phyloP scores from a whole-genome alignment of 73 alveolate species.

The Paramecium pentaurelia region DNA sequence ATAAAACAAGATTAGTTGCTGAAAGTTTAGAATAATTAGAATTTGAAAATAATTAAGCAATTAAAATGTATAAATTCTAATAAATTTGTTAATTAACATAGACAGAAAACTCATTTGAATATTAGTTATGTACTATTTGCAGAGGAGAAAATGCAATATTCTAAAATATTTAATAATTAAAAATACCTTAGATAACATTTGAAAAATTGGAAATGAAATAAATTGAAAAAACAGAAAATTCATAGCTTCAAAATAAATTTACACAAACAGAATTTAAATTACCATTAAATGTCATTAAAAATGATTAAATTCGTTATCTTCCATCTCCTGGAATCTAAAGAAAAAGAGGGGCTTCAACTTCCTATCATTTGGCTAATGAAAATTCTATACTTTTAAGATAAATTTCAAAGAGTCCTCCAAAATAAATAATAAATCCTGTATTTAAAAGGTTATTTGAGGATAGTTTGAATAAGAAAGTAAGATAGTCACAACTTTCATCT shows the following conservation, averaged over 20 bases:
- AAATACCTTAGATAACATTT: neutral
- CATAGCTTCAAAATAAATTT: neutral
- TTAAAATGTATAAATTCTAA: neutral
- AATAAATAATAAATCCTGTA: neutral
- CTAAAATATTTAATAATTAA: neutral
- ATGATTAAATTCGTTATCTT: neutral
- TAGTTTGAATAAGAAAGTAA: neutral
- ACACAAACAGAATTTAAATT: neutral
- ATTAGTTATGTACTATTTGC: neutral
- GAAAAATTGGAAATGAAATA: neutral
- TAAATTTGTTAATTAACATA: neutral
- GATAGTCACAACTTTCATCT: neutral
- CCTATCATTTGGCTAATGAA: neutral
- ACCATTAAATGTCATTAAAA: neutral
- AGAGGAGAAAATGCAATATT: neutral
- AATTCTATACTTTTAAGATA: neutral
- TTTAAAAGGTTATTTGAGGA: neutral
- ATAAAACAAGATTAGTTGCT: neutral
- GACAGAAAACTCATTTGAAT: neutral
- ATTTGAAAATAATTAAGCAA: neutral
- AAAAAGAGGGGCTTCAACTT: neutral
- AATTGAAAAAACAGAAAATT: neutral
- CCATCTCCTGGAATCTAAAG: neutral
- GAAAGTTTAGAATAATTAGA: slow-evolving; percentile 2
- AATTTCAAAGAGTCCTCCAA: neutral